Evolutionary conservation across 495 filamentous ascomycete genomes (phyloP).

Genomic region (Neurospora sp.): DNA sequence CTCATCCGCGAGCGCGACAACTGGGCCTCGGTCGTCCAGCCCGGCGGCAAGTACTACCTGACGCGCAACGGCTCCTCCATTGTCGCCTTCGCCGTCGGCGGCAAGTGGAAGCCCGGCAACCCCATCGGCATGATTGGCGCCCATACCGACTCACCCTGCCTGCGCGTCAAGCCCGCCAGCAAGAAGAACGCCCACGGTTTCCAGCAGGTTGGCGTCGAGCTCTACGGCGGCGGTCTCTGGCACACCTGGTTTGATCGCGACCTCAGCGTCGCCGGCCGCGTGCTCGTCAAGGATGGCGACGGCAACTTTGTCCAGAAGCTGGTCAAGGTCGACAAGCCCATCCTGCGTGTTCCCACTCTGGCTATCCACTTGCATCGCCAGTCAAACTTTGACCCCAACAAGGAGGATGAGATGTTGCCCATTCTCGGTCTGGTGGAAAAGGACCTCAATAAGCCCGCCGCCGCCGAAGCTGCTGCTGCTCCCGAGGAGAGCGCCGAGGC

Average conservation of each 20-base stretch:
- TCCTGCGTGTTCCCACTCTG: slow-evolving; percentile 83
- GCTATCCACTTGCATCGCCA: slow-evolving; percentile 89
- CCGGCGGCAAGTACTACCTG: slow-evolving; percentile 91
- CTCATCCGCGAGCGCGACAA: slow-evolving; percentile 85
- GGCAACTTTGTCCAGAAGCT: slow-evolving; percentile 75
- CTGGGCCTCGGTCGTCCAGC: slow-evolving; percentile 69
- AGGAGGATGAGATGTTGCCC: slow-evolving; percentile 89
- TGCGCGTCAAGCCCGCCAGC: slow-evolving; percentile 88
- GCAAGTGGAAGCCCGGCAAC: slow-evolving; percentile 89
- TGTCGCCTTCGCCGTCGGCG: slow-evolving; percentile 87
- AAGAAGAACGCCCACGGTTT: slow-evolving; percentile 80
- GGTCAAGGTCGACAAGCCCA: slow-evolving; percentile 82
- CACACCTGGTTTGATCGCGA: slow-evolving; percentile 93
- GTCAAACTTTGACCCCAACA: slow-evolving; percentile 83
- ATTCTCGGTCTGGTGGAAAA: slow-evolving; percentile 81
- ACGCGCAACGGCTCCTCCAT: slow-evolving; percentile 92
- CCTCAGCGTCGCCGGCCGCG: slow-evolving; percentile 80
- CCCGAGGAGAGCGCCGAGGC: slow-evolving; percentile 31
- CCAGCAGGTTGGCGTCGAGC: slow-evolving; percentile 91
- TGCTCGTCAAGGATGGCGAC: slow-evolving; percentile 62
- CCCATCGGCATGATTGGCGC: slow-evolving; percentile 92
- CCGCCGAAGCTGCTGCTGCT: slow-evolving; percentile 28
- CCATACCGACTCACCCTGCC: slow-evolving; percentile 87
- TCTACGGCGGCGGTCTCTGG: slow-evolving; percentile 83
- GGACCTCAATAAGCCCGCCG: slow-evolving; percentile 61